phyloP scores from a whole-genome alignment of 1,139 yeast species.

The Saccharomyces uvarum region DNA sequence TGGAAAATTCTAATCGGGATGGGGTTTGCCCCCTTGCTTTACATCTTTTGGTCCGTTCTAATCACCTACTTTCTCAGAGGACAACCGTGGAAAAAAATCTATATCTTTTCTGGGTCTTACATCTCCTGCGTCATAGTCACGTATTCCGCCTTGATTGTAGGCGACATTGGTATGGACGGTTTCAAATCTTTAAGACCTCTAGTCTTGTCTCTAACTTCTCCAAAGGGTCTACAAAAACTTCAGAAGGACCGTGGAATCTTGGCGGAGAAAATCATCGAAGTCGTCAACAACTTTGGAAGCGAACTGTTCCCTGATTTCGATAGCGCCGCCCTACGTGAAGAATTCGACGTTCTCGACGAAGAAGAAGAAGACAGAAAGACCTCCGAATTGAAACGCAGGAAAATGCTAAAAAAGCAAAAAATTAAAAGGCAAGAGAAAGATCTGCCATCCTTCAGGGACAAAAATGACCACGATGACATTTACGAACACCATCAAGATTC shows the following conservation, averaged over 20 bases:
- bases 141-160: slow-evolving; percentile 79
- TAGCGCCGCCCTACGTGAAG: slow-evolving; percentile 14
- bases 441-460: not conserved
- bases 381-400: slow-evolving; percentile 28
- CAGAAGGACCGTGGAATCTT: slow-evolving; percentile 43
- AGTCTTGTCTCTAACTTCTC: slow-evolving; percentile 59
- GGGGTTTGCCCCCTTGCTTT: slow-evolving; percentile 82
- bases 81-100: slow-evolving; percentile 19
- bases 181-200: slow-evolving; percentile 78
- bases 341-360: slow-evolving; percentile 14
- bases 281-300: slow-evolving; percentile 57
- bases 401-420: slow-evolving; percentile 21
- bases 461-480: slow-evolving; percentile 7
- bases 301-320: slow-evolving; percentile 54
- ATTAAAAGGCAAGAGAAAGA: slow-evolving; percentile 7
- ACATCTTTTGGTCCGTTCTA: slow-evolving; percentile 66
- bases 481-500: slow-evolving; percentile 19
- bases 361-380: slow-evolving; percentile 24
- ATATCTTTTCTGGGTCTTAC: slow-evolving; percentile 31
- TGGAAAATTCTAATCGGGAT: slow-evolving; percentile 90
- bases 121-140: slow-evolving; percentile 55
- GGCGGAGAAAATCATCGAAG: slow-evolving; percentile 42
- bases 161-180: slow-evolving; percentile 89
- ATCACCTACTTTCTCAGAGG: slow-evolving; percentile 40
- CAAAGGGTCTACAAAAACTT: slow-evolving; percentile 40